Evolutionary conservation across 2,329 filamentous ascomycete genomes (phyloP).

Genomic region (Colletotrichum sp.): DNA sequence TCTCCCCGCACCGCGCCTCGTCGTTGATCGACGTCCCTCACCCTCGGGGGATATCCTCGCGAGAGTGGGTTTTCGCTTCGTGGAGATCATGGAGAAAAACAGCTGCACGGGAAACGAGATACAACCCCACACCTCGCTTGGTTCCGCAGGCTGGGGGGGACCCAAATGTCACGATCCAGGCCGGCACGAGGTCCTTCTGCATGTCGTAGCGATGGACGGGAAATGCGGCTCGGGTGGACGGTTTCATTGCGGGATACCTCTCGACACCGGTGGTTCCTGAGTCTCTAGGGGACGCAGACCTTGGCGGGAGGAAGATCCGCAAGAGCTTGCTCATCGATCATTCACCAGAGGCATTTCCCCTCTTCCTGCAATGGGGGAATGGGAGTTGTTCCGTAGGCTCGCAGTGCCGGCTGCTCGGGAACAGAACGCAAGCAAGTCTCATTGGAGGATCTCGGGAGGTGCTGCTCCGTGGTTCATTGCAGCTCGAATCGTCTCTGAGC

Average conservation of each 20-base stretch:
- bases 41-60: not conserved
- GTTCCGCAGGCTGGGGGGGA: not conserved
- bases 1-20: not conserved
- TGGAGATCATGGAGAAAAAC: not conserved
- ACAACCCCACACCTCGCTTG: not conserved
- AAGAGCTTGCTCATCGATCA: not conserved
- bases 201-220: not conserved
- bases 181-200: rapidly evolving
- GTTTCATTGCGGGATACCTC: not conserved
- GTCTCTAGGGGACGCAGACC: not conserved
- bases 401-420: not conserved
- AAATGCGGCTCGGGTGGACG: not conserved
- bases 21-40: not conserved
- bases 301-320: not conserved
- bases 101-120: not conserved
- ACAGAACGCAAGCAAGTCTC: not conserved
- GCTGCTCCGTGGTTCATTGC: slow-evolving; percentile 3
- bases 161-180: not conserved
- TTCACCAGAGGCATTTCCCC: not conserved
- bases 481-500: not conserved
- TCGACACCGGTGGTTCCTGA: not conserved
- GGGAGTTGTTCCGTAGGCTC: not conserved
- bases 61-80: not conserved
- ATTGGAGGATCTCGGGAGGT: not conserved
- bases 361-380: not conserved